Conservation (phyloP, 2,329 filamentous ascomycete species). For the Colletotrichum tofieldiae region DNA sequence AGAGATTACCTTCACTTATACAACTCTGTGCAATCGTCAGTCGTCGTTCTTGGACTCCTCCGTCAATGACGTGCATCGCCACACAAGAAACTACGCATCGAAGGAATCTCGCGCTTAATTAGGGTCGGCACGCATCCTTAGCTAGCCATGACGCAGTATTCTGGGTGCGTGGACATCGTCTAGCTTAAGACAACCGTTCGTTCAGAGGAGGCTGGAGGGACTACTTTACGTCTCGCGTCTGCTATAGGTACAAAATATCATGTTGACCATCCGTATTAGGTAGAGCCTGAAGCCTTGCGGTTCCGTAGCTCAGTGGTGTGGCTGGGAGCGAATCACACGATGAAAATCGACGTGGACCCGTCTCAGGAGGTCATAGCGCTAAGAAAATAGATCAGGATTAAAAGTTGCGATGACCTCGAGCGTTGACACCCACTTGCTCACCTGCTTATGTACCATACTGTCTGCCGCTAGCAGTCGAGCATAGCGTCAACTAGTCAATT, state of each 20-base stretch:
- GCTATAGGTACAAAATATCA: neutral
- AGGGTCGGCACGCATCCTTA: neutral
- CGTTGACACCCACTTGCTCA: no score
- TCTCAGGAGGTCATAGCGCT: neutral
- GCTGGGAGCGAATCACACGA: neutral
- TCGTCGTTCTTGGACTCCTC: neutral
- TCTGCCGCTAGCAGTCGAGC: no score
- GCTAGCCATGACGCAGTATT: neutral
- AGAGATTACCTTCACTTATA: neutral
- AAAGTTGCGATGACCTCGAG: no score
- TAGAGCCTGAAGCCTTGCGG: neutral
- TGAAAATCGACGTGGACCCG: neutral
- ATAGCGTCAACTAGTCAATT: no score
- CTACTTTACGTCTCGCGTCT: neutral
- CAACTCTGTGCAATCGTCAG: neutral
- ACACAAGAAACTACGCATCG: neutral
- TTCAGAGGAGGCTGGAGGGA: neutral
- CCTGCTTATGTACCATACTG: no score
- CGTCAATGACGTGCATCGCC: neutral
- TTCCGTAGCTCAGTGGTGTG: neutral
- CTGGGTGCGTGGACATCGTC: neutral
- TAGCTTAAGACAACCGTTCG: neutral
- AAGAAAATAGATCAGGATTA: neutral
- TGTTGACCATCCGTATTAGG: neutral
- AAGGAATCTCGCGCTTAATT: neutral